These are phyloP conservation scores for Leccinum fallax DNA, from an alignment of 1,284 basidiomycete species.

Conservation along the genomic window DNA sequence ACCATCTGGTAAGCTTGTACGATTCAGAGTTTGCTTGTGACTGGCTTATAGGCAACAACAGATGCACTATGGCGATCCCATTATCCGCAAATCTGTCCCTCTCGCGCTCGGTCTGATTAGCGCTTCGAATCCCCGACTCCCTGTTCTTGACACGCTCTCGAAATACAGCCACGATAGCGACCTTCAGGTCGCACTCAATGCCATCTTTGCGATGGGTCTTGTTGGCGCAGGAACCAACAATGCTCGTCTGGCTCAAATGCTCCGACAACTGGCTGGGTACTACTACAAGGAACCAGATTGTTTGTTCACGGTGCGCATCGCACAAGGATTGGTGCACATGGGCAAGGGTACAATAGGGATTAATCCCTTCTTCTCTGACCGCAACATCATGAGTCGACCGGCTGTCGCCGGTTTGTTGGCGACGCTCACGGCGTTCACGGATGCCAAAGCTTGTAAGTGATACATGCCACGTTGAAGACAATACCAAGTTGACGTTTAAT, in stretches of 20 bases:
- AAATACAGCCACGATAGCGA: slow-evolving; percentile 99
- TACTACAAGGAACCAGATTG: slow-evolving; percentile 98
- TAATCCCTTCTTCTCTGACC: slow-evolving; percentile 96
- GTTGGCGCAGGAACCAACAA: slow-evolving; percentile 99
- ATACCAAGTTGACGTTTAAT: slow-evolving; percentile 3
- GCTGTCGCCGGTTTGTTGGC: slow-evolving; percentile 93
- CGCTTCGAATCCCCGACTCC: slow-evolving; percentile 95
- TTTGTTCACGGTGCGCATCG: slow-evolving; percentile 94
- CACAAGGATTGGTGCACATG: slow-evolving; percentile 98
- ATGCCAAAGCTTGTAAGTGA: slow-evolving; percentile 87
- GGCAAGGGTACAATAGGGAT: slow-evolving; percentile 99
- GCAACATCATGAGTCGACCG: slow-evolving; percentile 86
- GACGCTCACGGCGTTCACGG: slow-evolving; percentile 89
- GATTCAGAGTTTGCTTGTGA: background rate
- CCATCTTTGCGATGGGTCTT: slow-evolving; percentile 98
- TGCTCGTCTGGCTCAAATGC: slow-evolving; percentile 95
- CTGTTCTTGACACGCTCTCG: slow-evolving; percentile 97
- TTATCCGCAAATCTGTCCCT: slow-evolving; percentile 93
- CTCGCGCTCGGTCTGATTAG: slow-evolving; percentile 94
- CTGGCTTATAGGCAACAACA: slow-evolving; percentile 36
- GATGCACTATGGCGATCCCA: slow-evolving; percentile 99
- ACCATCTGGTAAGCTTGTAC: slow-evolving; percentile 73
- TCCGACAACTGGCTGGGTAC: slow-evolving; percentile 94
- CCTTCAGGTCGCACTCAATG: slow-evolving; percentile 92
- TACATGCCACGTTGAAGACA: background rate